Base-by-base conservation (phyloP, 768 basidiomycete species). In the Basidioascus undulatus region DNA sequence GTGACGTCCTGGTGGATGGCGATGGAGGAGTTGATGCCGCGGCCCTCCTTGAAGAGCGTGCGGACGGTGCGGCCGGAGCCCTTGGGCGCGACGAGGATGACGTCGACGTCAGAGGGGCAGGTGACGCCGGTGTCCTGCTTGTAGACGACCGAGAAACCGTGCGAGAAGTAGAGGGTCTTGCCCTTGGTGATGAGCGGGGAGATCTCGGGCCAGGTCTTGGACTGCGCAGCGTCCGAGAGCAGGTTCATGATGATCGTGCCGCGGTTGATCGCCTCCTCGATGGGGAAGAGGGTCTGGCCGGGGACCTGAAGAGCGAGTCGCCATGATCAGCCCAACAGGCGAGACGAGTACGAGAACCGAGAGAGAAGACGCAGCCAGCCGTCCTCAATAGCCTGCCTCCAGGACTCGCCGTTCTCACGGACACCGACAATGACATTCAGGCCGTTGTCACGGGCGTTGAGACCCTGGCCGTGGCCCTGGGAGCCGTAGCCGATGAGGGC, bases 191-290 rank as follows among this genome's bases (percentile, higher is more conserved):
- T 87, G 55, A 94, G 73, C 41, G 92, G 89, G 33, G 72, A 76
- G 52, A 98, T 51, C 40, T 68, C 64, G 30, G 76, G 66, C 92
- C 92, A 98, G 24, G 87, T 94, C 60, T 78, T 71, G 12, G 82
- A 86, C 65, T 98, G 92, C n/a, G 89, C 92, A 37, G 92, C 92
- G 54, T 98, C 92, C 34, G 89, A 96, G 50, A 98, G 74, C 40
- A 98, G 68, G 71, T 98, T 96, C 92, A 98, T 98, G 72, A 98
- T 80, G 69, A 96, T 87, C 18, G 89, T 92, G 33, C 92, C 92
- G 49, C 68, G 71, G 51, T 76, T 68, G 60, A 96, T 94, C 47
- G 92, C 92, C 61, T 96, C 87, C 53, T 96, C 82, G 52, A 98
- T 96, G 52, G 87, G 69, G 69, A 98, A 98, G 52, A 98, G 74